These are phyloP conservation scores for Fomitopsis palustris DNA, from an alignment of 1,284 basidiomycete genomes.

Conservation along the genomic window DNA sequence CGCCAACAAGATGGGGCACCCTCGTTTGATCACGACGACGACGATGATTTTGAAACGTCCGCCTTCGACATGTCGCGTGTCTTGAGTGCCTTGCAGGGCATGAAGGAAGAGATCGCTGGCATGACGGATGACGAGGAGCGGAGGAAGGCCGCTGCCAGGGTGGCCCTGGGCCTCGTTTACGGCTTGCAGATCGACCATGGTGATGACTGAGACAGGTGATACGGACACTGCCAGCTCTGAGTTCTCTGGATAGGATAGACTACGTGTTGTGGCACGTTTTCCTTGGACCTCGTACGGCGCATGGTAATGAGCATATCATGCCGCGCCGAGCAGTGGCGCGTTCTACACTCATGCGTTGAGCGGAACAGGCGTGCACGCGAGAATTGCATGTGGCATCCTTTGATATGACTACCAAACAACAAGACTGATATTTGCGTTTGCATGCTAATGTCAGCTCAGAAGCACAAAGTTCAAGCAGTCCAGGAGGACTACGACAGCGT, in stretches of 20 bases:
- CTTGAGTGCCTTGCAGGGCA: constrained; percentile 57
- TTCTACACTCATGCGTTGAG: too few species aligned
- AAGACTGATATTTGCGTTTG: too few species aligned
- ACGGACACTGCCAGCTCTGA: not conserved
- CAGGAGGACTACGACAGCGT: too few species aligned
- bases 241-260: not conserved
- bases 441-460: too few species aligned
- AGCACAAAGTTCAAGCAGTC: too few species aligned
- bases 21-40: constrained; percentile 21
- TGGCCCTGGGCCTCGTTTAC: constrained; percentile 71
- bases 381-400: too few species aligned
- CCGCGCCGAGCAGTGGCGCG: too few species aligned
- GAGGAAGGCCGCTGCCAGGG: constrained; percentile 63
- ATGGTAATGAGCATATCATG: too few species aligned
- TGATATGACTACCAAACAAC: too few species aligned
- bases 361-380: too few species aligned
- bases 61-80: constrained; percentile 64
- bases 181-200: constrained; percentile 45
- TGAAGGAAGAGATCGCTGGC: constrained; percentile 70
- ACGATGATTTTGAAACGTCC: constrained; percentile 26
- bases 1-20: constrained; percentile 3
- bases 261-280: not conserved
- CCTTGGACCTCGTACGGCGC: not conserved
- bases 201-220: not conserved
- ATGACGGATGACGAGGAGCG: constrained; percentile 63